phyloP scores from a whole-genome alignment of 345 rosid species.

The Lepidium aucheri region DNA sequence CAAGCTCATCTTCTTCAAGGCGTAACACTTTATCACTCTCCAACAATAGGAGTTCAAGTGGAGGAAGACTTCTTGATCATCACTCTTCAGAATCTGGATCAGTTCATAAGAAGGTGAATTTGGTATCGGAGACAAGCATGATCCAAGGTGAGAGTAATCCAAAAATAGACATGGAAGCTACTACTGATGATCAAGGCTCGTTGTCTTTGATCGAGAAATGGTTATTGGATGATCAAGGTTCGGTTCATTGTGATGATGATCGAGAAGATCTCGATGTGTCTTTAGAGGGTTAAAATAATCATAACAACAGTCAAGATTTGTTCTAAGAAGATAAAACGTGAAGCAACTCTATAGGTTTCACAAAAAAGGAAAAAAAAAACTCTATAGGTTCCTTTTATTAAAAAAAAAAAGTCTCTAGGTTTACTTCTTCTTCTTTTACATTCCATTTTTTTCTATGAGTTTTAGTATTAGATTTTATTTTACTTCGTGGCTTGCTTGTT shows the following conservation, averaged over 20 bases:
- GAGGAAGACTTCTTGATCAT: conserved; percentile 31
- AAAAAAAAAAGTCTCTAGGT: background rate
- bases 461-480: background rate
- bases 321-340: conserved; percentile 16
- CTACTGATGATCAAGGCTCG: conserved; percentile 29
- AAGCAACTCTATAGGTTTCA: background rate
- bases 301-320: conserved; percentile 9
- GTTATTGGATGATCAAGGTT: conserved; percentile 53
- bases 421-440: background rate
- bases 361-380: no score
- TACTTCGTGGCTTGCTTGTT: background rate
- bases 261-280: conserved; percentile 33
- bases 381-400: no score
- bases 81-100: conserved; percentile 47
- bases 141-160: conserved; percentile 42
- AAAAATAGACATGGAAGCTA: background rate
- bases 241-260: conserved; percentile 29
- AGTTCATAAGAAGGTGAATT: conserved; percentile 21
- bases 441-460: background rate
- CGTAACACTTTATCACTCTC: conserved; percentile 28
- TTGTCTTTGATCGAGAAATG: conserved; percentile 58
- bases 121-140: conserved; percentile 33
- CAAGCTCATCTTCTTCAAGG: conserved; percentile 27
- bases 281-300: conserved; percentile 24
- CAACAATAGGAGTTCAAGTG: conserved; percentile 23